Evolutionary conservation across 495 filamentous ascomycete species (phyloP).

Genomic region (Melanomma pulvis-pyrius): DNA sequence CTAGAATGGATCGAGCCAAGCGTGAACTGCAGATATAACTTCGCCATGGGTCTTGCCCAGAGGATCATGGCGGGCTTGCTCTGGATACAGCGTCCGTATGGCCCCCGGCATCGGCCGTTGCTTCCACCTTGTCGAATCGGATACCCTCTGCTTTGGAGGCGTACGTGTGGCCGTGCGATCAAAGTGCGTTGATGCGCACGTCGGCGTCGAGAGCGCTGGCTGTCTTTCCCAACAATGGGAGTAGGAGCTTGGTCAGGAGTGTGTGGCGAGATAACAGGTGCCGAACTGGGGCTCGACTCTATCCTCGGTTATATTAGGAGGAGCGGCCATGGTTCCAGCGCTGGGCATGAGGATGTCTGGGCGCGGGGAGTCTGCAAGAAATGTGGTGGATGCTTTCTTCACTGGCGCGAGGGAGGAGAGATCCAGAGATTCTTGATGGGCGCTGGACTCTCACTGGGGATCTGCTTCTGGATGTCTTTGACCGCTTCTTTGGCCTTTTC

Average conservation of each 20-base stretch:
- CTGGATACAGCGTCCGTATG: conserved; percentile 13
- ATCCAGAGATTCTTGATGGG: conserved; percentile 24
- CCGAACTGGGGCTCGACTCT: conserved; percentile 36
- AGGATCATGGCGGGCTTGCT: conserved; percentile 28
- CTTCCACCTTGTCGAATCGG: conserved; percentile 18
- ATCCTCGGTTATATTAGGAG: conserved; percentile 16
- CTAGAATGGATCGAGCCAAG: conserved; percentile 24
- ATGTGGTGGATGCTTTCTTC: conserved; percentile 9
- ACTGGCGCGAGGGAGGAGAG: conserved; percentile 32
- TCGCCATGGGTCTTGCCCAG: conserved; percentile 14
- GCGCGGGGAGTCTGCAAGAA: conserved; percentile 6
- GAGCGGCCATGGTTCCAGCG: conserved; percentile 31
- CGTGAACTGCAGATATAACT: conserved; percentile 17
- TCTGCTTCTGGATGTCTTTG: neutral
- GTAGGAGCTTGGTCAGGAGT: conserved; percentile 28
- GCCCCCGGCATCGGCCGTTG: neutral
- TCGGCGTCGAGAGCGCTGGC: conserved; percentile 13
- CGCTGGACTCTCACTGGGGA: neutral
- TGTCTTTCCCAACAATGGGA: conserved; percentile 17
- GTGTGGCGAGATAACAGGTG: conserved; percentile 33
- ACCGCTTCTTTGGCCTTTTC: neutral
- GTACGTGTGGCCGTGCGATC: conserved; percentile 9
- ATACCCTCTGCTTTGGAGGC: conserved; percentile 29
- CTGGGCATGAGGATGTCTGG: conserved; percentile 36
- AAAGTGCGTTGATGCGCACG: conserved; percentile 26